phyloP scores from a whole-genome alignment of 2,329 filamentous ascomycete genomes.

The Septoria petroselini region DNA sequence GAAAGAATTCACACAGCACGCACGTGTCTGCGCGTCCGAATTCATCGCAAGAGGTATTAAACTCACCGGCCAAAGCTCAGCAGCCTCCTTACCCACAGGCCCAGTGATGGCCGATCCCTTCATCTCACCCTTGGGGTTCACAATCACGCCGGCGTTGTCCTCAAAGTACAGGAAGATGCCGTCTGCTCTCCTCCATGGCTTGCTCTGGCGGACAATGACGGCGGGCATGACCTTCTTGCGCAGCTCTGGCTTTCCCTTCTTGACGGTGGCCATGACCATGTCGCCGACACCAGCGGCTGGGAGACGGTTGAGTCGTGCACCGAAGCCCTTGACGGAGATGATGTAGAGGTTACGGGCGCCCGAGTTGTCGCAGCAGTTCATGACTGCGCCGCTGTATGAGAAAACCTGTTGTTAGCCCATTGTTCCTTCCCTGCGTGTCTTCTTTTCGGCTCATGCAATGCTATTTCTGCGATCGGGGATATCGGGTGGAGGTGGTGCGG shows the following conservation, averaged over 20 bases:
- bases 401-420: slow-evolving; percentile 16
- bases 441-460: neutral
- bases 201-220: slow-evolving; percentile 97
- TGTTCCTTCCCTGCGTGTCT: neutral
- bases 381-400: slow-evolving; percentile 79
- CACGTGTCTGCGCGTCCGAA: neutral
- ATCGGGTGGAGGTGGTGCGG: neutral
- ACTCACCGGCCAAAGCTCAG: slow-evolving; percentile 97
- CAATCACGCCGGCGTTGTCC: slow-evolving; percentile 99
- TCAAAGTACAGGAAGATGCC: slow-evolving; percentile 99
- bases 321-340: slow-evolving; percentile 98
- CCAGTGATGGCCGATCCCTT: slow-evolving; percentile 99
- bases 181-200: slow-evolving; percentile 98
- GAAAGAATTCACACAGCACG: neutral
- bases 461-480: slow-evolving; percentile 1
- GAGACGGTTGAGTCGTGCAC: slow-evolving; percentile 94
- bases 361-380: slow-evolving; percentile 99
- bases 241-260: slow-evolving; percentile 99
- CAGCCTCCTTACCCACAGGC: slow-evolving; percentile 98
- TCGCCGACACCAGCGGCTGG: slow-evolving; percentile 97
- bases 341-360: slow-evolving; percentile 98
- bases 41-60: no score
- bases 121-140: slow-evolving; percentile 99
- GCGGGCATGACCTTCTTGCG: slow-evolving; percentile 99
- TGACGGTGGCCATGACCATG: slow-evolving; percentile 99